A percentile compares a stretch with the other conserved stretches of the same genome.
These are phyloP conservation scores for Clarkia xantiana DNA, from an alignment of 345 rosid genomes.

Conservation along the genomic window DNA sequence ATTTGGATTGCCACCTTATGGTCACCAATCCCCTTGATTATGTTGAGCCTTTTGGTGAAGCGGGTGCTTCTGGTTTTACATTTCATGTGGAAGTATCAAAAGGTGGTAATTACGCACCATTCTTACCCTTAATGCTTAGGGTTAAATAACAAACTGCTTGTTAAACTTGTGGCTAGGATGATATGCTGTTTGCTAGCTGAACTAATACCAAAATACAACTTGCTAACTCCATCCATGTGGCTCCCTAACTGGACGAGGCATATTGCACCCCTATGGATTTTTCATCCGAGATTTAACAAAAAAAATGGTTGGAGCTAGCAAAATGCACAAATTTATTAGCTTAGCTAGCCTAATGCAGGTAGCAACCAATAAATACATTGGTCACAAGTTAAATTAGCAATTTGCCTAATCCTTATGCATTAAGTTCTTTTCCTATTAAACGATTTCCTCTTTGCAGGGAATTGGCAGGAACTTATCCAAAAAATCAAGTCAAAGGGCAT, in stretches of 20 bases:
- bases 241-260: no score
- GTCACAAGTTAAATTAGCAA: no score
- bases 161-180: neutral
- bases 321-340: no score
- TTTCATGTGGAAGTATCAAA: conserved; percentile 76
- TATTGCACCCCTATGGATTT: no score
- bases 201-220: no score
- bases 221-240: no score
- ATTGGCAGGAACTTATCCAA: conserved; percentile 64
- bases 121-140: no score
- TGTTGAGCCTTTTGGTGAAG: conserved; percentile 53
- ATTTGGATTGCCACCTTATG: conserved; percentile 92
- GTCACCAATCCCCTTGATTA: conserved; percentile 87
- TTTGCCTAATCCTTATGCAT: neutral
- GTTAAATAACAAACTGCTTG: neutral
- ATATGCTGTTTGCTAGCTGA: no score
- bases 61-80: conserved; percentile 96
- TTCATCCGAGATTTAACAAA: no score
- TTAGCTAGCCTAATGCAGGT: no score
- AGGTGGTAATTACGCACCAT: conserved; percentile 25
- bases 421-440: conserved; percentile 2
- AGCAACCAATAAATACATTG: no score
- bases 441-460: conserved; percentile 29
- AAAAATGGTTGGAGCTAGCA: no score
- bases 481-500: conserved; percentile 68